Evolutionary conservation across 306 rosid genomes (phyloP), one percentile per base, ranked within the genome.

Genomic region (Quercus alba): DNA sequence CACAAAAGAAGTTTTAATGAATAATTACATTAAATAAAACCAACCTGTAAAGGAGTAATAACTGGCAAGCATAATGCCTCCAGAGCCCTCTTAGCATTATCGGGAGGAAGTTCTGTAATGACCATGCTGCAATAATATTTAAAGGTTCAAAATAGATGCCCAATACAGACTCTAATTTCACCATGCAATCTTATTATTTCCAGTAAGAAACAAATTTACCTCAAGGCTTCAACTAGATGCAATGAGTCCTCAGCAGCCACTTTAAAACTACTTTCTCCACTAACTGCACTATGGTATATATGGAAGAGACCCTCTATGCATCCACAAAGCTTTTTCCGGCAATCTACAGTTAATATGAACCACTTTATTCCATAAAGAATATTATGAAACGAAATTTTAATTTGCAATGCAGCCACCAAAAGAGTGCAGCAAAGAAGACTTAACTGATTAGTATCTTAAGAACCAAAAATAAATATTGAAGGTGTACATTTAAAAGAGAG

Each of bases 291-390:
- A 78, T 89, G 94, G 82, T 96, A 96, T 85, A 91, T 91, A 83
- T 93, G 94, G 82, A 96, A 93, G 79, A 96, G 90, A 74, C 97
- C 98, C 61, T 96, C 97, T 84, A 96, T 82, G 83, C 90, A 93
- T 84, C 99, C 99, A 70, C 93, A 90, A 62, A 96, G 97, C 89
- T 93, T 96, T 89, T 83, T 91, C 77, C 99, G 93, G 84, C 99
- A 96, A 82, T 96, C 99, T 96, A 79, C 75, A 84, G 79, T 77
- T 63, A 41, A 81, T 46, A 57, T 28, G 73, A 80, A 79, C 46
- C 52, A 72, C 72, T 64, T 28, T 69, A 83, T 54, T 64, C 74
- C 78, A 54, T 31, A 17, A 73, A 13, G 31, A 62, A 61, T 31
- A 52, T 58, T 21, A 63, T 58, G 18, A 17, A 44, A 58, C 41